Evolutionary conservation across 805 yeast genomes (phyloP).

Genomic region (Nematodospora valgi): DNA sequence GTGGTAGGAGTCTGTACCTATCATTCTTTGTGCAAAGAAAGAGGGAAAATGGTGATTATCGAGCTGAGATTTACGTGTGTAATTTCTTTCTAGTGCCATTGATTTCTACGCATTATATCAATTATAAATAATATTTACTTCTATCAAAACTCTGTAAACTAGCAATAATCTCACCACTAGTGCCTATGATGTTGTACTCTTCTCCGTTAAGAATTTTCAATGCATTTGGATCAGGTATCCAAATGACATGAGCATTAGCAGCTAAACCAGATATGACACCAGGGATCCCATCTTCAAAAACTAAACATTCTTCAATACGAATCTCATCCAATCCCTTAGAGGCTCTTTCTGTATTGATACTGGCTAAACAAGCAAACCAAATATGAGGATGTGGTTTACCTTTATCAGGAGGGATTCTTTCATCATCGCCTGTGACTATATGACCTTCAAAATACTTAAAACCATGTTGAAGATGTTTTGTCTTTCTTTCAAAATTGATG

Average conservation of each 20-base stretch:
- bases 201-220: conserved; percentile 48
- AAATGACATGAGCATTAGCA: conserved; percentile 82
- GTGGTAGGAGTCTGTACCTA: conserved; percentile 41
- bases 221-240: conserved; percentile 93
- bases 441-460: conserved; percentile 62
- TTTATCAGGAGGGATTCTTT: conserved; percentile 73
- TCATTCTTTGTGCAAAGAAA: conserved; percentile 19
- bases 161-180: conserved; percentile 53
- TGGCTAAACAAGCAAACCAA: conserved; percentile 76
- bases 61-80: neutral
- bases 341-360: conserved; percentile 56
- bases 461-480: conserved; percentile 61
- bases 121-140: conserved; percentile 15
- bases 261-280: conserved; percentile 84
- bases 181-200: conserved; percentile 47
- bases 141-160: conserved; percentile 46
- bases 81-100: neutral
- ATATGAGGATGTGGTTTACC: conserved; percentile 96
- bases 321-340: conserved; percentile 45
- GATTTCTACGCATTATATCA: neutral
- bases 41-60: too few species aligned
- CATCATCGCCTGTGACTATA: conserved; percentile 85
- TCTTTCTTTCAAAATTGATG: conserved; percentile 64
- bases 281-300: conserved; percentile 94
- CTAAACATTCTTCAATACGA: conserved; percentile 72